These are phyloP conservation scores for Thalassiosira hispida DNA, from an alignment of 352 stramenopile species.

Conservation along the genomic window DNA sequence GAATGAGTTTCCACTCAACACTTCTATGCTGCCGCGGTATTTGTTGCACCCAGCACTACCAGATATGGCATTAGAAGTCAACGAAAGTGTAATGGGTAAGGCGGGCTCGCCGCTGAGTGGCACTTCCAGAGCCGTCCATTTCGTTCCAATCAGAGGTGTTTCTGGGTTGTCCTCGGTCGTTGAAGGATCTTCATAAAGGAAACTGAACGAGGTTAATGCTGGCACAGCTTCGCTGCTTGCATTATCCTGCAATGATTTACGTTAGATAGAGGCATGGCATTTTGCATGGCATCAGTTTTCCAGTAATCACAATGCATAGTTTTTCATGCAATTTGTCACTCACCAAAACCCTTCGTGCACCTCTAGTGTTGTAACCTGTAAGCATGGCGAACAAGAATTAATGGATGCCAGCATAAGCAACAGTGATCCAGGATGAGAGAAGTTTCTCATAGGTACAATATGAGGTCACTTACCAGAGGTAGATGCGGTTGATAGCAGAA, in stretches of 20 bases:
- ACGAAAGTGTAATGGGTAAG: background rate
- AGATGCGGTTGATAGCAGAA: no score
- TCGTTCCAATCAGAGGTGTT: constrained; percentile 8
- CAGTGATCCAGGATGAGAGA: no score
- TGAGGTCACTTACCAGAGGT: no score
- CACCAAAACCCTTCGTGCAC: no score
- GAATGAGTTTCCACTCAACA: background rate
- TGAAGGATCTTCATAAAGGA: background rate
- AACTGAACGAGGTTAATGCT: background rate
- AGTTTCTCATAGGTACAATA: no score
- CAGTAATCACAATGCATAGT: no score
- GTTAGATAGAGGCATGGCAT: background rate
- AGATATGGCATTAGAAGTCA: background rate
- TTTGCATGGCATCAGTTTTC: no score
- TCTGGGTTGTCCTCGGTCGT: background rate
- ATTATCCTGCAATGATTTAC: background rate
- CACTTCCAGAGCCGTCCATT: constrained; percentile 3
- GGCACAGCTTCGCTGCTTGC: background rate
- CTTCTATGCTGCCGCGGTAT: constrained; percentile 6
- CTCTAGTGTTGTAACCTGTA: no score
- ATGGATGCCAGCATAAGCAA: no score
- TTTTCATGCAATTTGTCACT: no score
- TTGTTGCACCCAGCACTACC: constrained; percentile 9
- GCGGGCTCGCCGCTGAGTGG: background rate
- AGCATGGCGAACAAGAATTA: no score